Conservation (phyloP, 2,329 filamentous ascomycete species). For the Diplodia scrobiculata region DNA sequence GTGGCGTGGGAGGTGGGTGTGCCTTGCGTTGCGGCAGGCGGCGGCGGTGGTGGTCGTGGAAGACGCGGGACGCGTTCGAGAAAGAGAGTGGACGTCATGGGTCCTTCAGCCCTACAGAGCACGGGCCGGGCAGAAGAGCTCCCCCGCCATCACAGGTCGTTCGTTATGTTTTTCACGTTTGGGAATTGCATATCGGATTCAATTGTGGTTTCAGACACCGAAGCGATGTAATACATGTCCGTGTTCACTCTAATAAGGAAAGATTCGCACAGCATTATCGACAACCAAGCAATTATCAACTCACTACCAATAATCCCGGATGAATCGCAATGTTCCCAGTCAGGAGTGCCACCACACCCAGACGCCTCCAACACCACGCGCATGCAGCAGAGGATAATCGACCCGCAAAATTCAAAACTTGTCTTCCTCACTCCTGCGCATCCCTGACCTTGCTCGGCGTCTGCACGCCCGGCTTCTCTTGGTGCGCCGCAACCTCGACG, state of each 20-base stretch:
- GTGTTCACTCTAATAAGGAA: neutral
- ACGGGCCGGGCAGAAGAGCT: neutral
- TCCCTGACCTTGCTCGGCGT: constrained; percentile 41
- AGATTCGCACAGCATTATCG: neutral
- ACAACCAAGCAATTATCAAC: neutral
- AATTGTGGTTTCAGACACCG: neutral
- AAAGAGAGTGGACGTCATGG: constrained; percentile 22
- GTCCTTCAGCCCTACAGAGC: constrained; percentile 24
- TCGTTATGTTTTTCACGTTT: neutral
- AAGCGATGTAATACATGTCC: neutral
- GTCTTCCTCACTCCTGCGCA: neutral
- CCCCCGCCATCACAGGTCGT: neutral
- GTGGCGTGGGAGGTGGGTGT: neutral
- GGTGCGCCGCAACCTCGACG: constrained; percentile 45
- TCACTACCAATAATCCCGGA: neutral
- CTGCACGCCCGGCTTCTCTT: constrained; percentile 47
- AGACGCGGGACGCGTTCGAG: constrained; percentile 21
- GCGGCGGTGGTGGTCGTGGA: neutral
- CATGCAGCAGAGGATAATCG: constrained; percentile 11
- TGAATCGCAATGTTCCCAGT: neutral
- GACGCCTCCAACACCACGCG: constrained; percentile 18
- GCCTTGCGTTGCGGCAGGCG: neutral
- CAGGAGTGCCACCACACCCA: neutral
- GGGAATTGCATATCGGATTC: neutral
- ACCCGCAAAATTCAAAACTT: neutral